Evolutionary conservation across 495 filamentous ascomycete species (phyloP), one percentile per base, ranked within the genome.

Genomic region (Talaromyces stipitatus): DNA sequence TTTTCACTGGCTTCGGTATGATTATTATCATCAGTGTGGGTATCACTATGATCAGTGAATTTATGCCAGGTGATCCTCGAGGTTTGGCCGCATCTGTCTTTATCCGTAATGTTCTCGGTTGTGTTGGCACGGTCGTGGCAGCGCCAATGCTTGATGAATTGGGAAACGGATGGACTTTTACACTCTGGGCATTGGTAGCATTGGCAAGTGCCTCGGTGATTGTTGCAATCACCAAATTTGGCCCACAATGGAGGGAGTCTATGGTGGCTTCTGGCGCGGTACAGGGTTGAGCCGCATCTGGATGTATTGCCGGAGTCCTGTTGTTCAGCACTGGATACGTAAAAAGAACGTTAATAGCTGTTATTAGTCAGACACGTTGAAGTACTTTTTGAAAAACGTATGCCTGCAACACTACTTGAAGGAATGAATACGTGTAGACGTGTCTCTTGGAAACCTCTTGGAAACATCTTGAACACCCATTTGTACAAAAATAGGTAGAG

Each of bases 81-180:
- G 24, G 24, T 51, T 84, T 92, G n/a, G 89, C 89, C 8, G 78
- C 89, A 26, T 68, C 68, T 47, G 63, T 63, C 33, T 85, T 90
- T 63, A 75, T 90, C 26, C 68, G 89, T 26, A 92, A 90, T 57
- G 87, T 90, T 11, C 85, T 88, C 52, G 78, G 76, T 8, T 89
- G 82, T 59, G 77, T 88, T 0, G 87, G 85, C 0, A 78, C 72
- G 16, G 66, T 89, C 3, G 73, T 88, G 1, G 81, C 83, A 1
- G 73, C 85, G 64, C 88, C 88, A 3, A 61, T 90, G 22, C 85
- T 91, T 1, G 83, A 77, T 4, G 83, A 90, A 63, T 4, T 51
- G 18, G 89, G 89, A 14, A 82, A 84, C 60, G 89, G 89, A 2
- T 90, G 88, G 87, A 55, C 91, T 51, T 85, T 86, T 59, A 91